Conservation (phyloP, 495 filamentous ascomycete species). For the Xylaria scruposa region DNA sequence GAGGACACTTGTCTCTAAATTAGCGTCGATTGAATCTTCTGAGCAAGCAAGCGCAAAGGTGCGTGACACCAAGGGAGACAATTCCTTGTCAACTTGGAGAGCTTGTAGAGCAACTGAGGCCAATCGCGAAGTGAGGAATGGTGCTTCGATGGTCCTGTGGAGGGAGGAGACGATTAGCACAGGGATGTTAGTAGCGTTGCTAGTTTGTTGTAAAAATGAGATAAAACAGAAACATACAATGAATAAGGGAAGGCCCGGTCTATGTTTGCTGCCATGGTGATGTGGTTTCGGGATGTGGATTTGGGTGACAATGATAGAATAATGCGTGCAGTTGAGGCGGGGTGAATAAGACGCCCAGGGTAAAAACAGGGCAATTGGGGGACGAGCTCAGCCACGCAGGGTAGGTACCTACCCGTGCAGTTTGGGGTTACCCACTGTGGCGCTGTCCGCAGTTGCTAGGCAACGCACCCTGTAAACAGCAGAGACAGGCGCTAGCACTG, state of each 20-base stretch:
- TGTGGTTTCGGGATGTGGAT: background rate
- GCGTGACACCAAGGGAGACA: constrained; percentile 82
- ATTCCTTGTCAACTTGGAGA: constrained; percentile 84
- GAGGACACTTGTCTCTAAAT: constrained; percentile 64
- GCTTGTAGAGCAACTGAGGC: constrained; percentile 77
- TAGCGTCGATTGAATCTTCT: constrained; percentile 36
- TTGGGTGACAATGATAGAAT: constrained; percentile 2
- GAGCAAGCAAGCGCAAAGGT: constrained; percentile 63
- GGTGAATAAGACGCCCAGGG: no score
- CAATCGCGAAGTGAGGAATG: constrained; percentile 82
- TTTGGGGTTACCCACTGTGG: constrained; percentile 9
- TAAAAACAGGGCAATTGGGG: no score
- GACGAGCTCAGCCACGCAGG: no score
- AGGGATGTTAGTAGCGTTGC: constrained; percentile 13
- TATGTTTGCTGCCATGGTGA: constrained; percentile 40
- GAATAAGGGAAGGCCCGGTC: constrained; percentile 72
- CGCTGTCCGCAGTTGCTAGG: constrained; percentile 33
- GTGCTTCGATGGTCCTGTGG: constrained; percentile 75
- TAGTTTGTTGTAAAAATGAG: background rate
- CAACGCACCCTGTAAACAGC: constrained; percentile 37
- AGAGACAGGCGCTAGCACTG: constrained; percentile 15
- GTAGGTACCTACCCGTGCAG: background rate
- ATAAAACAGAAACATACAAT: constrained; percentile 62
- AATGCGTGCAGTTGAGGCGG: background rate
- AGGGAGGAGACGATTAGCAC: constrained; percentile 29